Base-by-base conservation (phyloP, 2,329 filamentous ascomycete genomes). In the Pseudogymnoascus sp. region DNA sequence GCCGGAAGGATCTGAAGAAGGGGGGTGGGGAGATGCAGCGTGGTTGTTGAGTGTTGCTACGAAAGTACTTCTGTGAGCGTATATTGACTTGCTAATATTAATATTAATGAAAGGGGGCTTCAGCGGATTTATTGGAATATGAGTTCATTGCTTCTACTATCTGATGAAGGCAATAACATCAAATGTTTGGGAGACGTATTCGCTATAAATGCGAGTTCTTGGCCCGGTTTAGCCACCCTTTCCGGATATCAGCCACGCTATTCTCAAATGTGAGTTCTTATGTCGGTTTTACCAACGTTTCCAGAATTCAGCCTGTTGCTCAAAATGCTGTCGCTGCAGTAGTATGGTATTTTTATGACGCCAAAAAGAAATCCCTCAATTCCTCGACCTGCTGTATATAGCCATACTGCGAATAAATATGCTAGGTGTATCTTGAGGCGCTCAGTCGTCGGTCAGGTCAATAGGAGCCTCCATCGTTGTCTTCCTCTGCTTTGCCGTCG, bases 11-110 rank as follows among this genome's bases (percentile, higher is more conserved):
- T 76, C 79, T 7, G 80, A 87, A 62, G 81, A 84, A 48, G 85
- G 84, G 14, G 82, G 81, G 7, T 89, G 86, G 86, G 80, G 83
- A 65, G 87, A 89, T 73, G 86, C 85, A 25, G 85, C 85, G 14
- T 90, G 86, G 87, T 74, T 90, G 57, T 74, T 89, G 63, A 86
- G 81, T 67, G 85, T 89, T 67, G 86, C 85, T 31, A 71, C 69
- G 45, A 74, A 72, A 51, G 73, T 73, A 10, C 62, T 75, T 39
- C 63, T 75, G 21, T 71, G 41, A 67, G 36, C 60, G 36, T 39
- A 31, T 61, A 19, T 25, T 11, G 19, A 57, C 14, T 2, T 34
- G n/a, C 51, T 57, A 57, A 57, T 57, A 34, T 34, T 57, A 57
- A 57, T 57, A 34, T 34, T 57, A 57, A 57, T 57, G 28, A 34